phyloP scores from a whole-genome alignment of 257 asterid genomes.

The Echites panduratus region DNA sequence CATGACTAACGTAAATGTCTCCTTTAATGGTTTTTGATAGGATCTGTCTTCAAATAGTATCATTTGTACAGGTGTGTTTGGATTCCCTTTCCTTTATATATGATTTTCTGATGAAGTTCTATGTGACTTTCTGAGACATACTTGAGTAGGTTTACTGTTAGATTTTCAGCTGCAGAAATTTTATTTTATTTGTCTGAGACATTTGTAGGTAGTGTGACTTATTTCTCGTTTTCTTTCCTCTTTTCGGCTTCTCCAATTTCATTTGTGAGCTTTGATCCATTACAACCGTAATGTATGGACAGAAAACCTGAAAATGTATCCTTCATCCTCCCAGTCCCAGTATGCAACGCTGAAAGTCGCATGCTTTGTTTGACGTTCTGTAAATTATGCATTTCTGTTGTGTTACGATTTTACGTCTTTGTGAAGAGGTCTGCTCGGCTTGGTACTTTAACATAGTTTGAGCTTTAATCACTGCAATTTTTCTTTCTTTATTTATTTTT shows the following conservation, averaged over 20 bases:
- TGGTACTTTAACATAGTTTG: no score
- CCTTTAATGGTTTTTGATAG: constrained; percentile 10
- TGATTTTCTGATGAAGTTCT: constrained; percentile 15
- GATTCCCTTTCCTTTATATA: constrained; percentile 4
- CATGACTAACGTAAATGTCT: constrained; percentile 32
- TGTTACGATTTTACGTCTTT: no score
- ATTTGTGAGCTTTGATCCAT: constrained; percentile 10
- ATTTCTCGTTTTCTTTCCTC: not conserved
- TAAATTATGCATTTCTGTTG: not conserved
- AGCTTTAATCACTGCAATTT: no score
- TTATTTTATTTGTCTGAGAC: not conserved
- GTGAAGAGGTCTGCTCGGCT: no score
- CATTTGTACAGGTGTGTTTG: constrained; percentile 48
- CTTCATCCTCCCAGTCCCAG: not conserved
- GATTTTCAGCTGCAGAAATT: not conserved
- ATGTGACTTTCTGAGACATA: constrained; percentile 22
- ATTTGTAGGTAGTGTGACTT: no score
- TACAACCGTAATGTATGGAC: constrained; percentile 46
- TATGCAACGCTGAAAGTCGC: not conserved
- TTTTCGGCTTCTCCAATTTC: not conserved
- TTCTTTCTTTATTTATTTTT: no score
- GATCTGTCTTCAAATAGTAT: not conserved
- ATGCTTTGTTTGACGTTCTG: not conserved
- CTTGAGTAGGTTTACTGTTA: constrained; percentile 13
- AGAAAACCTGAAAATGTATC: constrained; percentile 2